phyloP scores from a whole-genome alignment of 331 rosid species.

The Quercus lobata region DNA sequence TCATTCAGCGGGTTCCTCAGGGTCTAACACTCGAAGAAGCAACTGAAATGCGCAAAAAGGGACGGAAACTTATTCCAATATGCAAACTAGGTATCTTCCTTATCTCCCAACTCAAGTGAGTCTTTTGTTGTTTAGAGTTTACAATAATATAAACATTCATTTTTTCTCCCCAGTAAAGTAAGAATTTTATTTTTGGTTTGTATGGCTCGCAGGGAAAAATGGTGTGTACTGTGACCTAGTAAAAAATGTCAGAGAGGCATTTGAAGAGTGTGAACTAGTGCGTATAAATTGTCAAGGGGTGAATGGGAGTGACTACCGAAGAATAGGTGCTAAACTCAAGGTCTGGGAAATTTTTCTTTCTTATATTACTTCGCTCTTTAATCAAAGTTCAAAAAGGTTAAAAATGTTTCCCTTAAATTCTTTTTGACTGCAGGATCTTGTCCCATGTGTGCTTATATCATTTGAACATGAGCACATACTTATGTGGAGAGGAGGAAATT shows the following conservation, averaged over 20 bases:
- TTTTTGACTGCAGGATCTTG: slow-evolving; percentile 71
- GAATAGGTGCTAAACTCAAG: slow-evolving; percentile 92
- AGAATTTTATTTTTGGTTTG: neutral
- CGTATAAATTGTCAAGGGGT: slow-evolving; percentile 86
- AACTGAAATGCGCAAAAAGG: slow-evolving; percentile 75
- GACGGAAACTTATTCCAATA: slow-evolving; percentile 66
- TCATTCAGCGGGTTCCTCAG: slow-evolving; percentile 63
- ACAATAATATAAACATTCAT: no score
- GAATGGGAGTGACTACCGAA: slow-evolving; percentile 79
- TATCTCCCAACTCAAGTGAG: neutral
- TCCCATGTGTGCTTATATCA: slow-evolving; percentile 85
- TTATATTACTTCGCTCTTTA: neutral
- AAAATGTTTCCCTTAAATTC: slow-evolving; percentile 5
- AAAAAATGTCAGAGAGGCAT: slow-evolving; percentile 73
- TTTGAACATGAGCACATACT: slow-evolving; percentile 84
- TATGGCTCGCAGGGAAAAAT: slow-evolving; percentile 67
- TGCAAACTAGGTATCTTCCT: slow-evolving; percentile 64
- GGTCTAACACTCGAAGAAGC: slow-evolving; percentile 71
- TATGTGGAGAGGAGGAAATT: slow-evolving; percentile 80
- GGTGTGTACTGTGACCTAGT: slow-evolving; percentile 74
- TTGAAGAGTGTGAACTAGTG: slow-evolving; percentile 86
- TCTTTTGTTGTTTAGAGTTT: neutral
- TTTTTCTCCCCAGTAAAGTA: neutral
- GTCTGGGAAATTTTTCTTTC: slow-evolving; percentile 30
- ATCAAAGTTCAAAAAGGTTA: neutral